phyloP scores from a whole-genome alignment of 257 asterid species.

The Craterostigma plantagineum region DNA sequence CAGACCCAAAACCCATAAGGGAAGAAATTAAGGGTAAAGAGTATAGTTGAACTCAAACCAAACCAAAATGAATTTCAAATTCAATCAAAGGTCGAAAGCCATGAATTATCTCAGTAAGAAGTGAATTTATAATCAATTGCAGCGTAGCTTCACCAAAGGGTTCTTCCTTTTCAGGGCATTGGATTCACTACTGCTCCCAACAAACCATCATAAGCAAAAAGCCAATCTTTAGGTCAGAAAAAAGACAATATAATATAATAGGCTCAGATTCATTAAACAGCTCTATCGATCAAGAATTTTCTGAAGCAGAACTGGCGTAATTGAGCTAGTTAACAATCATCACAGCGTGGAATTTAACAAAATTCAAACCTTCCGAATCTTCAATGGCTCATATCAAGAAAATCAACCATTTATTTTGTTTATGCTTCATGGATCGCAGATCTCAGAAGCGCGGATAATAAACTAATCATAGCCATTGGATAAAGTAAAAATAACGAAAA shows the following conservation, averaged over 20 bases:
- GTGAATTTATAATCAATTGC: slow-evolving; percentile 18
- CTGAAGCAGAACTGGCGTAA: slow-evolving; percentile 99
- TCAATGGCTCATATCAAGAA: slow-evolving; percentile 68
- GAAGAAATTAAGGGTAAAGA: slow-evolving; percentile 9
- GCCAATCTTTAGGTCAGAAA: not conserved
- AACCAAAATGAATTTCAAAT: too few relatives aligned
- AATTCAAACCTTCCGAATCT: too few relatives aligned
- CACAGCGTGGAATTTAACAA: slow-evolving; percentile 21
- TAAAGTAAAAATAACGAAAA: not conserved
- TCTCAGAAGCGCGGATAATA: slow-evolving; percentile 90
- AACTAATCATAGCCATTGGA: slow-evolving; percentile 33
- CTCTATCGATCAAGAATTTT: slow-evolving; percentile 80
- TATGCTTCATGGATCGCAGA: slow-evolving; percentile 35
- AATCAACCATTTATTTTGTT: slow-evolving; percentile 59
- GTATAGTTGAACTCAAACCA: slow-evolving; percentile 64
- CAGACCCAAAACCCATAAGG: slow-evolving; percentile 39
- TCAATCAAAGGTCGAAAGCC: too few relatives aligned
- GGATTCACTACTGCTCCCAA: slow-evolving; percentile 48
- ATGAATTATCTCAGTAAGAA: slow-evolving; percentile 28
- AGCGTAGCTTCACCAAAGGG: slow-evolving; percentile 33
- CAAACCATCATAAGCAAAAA: slow-evolving; percentile 22
- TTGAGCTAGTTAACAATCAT: slow-evolving; percentile 46
- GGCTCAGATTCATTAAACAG: slow-evolving; percentile 54
- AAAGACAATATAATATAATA: not conserved
- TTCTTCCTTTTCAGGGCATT: slow-evolving; percentile 34